phyloP scores from a whole-genome alignment of 2,329 filamentous ascomycete species.

The Xylaria polymorpha region DNA sequence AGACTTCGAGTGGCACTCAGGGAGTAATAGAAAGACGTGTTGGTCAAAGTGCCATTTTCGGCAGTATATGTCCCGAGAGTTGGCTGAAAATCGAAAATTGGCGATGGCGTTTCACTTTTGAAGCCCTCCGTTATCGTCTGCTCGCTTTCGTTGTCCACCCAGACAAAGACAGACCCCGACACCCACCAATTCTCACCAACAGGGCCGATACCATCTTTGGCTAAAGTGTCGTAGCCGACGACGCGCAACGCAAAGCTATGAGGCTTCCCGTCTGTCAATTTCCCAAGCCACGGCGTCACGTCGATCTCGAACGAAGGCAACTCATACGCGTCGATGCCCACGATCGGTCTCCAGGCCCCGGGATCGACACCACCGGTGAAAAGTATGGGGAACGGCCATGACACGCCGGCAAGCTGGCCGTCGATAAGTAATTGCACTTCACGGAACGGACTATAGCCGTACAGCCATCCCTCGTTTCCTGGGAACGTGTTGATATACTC shows the following conservation, averaged over 20 bases:
- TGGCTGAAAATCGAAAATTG: slow-evolving; percentile 45
- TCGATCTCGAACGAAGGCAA: slow-evolving; percentile 75
- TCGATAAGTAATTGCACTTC: slow-evolving; percentile 75
- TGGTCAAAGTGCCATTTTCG: slow-evolving; percentile 43
- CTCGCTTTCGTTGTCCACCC: slow-evolving; percentile 60
- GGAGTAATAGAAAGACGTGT: slow-evolving; percentile 48
- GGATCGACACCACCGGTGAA: slow-evolving; percentile 77
- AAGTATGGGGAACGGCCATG: slow-evolving; percentile 76
- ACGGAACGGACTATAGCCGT: slow-evolving; percentile 73
- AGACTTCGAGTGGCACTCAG: slow-evolving; percentile 46
- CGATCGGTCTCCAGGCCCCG: slow-evolving; percentile 75
- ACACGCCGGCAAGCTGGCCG: slow-evolving; percentile 69
- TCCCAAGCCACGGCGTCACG: slow-evolving; percentile 71
- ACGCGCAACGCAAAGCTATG: slow-evolving; percentile 54
- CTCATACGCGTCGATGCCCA: slow-evolving; percentile 76
- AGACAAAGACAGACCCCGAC: slow-evolving; percentile 74
- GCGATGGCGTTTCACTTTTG: slow-evolving; percentile 34
- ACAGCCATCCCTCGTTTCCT: slow-evolving; percentile 60
- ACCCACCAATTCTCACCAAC: slow-evolving; percentile 73
- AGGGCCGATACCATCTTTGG: slow-evolving; percentile 52
- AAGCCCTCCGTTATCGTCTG: slow-evolving; percentile 42
- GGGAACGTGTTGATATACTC: slow-evolving; percentile 67
- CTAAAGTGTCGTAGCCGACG: slow-evolving; percentile 56
- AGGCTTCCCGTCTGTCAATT: slow-evolving; percentile 65
- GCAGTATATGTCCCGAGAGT: slow-evolving; percentile 39